phyloP scores from a whole-genome alignment of 2,329 filamentous ascomycete species.

The Alternaria alternata region DNA sequence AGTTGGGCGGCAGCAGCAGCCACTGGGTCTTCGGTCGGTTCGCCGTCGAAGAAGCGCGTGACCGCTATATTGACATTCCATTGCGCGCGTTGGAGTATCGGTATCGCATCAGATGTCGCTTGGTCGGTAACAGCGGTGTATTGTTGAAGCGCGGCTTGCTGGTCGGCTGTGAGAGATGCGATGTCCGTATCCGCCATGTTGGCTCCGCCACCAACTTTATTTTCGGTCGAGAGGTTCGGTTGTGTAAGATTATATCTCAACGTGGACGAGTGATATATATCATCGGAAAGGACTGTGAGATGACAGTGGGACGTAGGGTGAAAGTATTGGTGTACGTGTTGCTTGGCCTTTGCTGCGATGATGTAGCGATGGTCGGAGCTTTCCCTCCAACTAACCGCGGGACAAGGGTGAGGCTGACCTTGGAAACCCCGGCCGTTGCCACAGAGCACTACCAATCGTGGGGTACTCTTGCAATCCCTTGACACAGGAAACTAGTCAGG shows the following conservation, averaged over 20 bases:
- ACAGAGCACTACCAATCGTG: constrained; percentile 11
- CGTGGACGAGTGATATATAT: not conserved
- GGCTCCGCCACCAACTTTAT: not conserved
- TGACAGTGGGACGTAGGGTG: constrained; percentile 6
- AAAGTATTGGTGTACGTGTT: constrained; percentile 17
- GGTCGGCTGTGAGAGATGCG: constrained; percentile 74
- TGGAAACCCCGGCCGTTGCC: constrained; percentile 17
- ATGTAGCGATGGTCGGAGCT: constrained; percentile 28
- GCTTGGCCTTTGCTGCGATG: constrained; percentile 26
- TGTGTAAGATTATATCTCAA: not conserved
- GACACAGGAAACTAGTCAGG: no score
- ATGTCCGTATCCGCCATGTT: constrained; percentile 62
- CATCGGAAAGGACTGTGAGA: constrained; percentile 29
- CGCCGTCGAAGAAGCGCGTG: constrained; percentile 96
- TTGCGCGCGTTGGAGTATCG: constrained; percentile 82
- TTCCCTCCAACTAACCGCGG: constrained; percentile 10
- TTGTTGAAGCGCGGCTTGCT: constrained; percentile 86
- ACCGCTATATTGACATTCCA: constrained; percentile 99
- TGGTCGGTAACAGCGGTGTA: constrained; percentile 90
- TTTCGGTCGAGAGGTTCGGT: not conserved
- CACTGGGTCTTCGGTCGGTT: constrained; percentile 77
- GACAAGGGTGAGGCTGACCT: constrained; percentile 23
- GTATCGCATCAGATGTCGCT: constrained; percentile 76
- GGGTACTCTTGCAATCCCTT: not conserved
- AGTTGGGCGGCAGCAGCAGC: constrained; percentile 73